A percentile compares a stretch with the other conserved stretches of the same genome.
Conservation (phyloP, 2,329 filamentous ascomycete genomes). For the Graphilbum sp. region DNA sequence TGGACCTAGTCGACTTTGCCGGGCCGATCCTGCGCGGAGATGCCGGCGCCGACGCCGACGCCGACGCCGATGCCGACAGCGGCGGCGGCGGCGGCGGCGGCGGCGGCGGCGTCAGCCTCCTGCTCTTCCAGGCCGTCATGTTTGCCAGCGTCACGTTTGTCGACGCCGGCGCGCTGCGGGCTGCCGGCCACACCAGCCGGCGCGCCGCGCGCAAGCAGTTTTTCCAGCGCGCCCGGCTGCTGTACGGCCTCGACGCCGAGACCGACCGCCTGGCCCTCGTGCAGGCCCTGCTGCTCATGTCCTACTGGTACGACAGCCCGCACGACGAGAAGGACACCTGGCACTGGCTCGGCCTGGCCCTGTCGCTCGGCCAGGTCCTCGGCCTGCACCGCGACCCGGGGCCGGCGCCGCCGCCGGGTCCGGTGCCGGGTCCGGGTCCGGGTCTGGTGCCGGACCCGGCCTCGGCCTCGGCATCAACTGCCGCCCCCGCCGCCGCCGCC, state of each 20-base stretch:
- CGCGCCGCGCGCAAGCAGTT: constrained; percentile 47
- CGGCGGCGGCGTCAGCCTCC: constrained; percentile 38
- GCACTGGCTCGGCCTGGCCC: constrained; percentile 56
- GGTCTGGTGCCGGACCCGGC: too few species aligned
- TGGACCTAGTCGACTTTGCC: constrained; percentile 26
- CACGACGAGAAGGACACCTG: constrained; percentile 57
- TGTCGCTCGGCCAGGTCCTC: constrained; percentile 52
- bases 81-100: constrained; percentile 35
- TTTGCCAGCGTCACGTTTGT: constrained; percentile 44
- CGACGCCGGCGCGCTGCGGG: constrained; percentile 41
- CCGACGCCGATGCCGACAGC: too few species aligned
- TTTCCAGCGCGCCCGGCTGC: constrained; percentile 27
- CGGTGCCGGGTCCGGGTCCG: too few species aligned
- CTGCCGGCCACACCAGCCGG: constrained; percentile 41
- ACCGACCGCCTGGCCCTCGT: constrained; percentile 49
- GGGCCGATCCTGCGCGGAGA: constrained; percentile 25
- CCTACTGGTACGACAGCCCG: constrained; percentile 53
- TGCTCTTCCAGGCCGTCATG: constrained; percentile 25
- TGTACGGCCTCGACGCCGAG: constrained; percentile 58
- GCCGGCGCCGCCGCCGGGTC: too few species aligned
- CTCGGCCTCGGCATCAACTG: too few species aligned
- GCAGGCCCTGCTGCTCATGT: constrained; percentile 49
- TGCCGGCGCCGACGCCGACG: constrained; percentile 32
- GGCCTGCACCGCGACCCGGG: constrained; percentile 51
- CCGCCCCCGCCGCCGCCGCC: too few species aligned